Base-by-base conservation (phyloP, 2,329 filamentous ascomycete species). In the Beauveria sp. region DNA sequence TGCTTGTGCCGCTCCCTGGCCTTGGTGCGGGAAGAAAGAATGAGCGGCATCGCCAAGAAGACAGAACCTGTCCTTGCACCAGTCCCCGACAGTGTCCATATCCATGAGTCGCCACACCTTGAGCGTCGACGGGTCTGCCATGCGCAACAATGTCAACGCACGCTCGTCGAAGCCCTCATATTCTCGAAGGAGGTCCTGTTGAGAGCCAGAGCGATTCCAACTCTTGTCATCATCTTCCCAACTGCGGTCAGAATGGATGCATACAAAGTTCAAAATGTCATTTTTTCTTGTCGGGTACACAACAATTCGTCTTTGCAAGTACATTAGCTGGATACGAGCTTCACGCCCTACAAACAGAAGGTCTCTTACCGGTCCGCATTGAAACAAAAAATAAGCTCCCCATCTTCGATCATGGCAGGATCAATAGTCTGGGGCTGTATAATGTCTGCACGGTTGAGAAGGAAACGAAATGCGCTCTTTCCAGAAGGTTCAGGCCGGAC, bases 1-100 rank as follows among this genome's bases (percentile, higher is more conserved):
- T 0, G 88, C 87, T 62, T 83, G 85, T 9, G 80, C 87, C 2
- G 86, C 87, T 14, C 68, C 68, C 50, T 69, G 68, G 8, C 67
- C 68, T 38, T 68, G 68, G 3, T 69, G 67, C 5, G 86, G 87
- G 0, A 86, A 74, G 67, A 89, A 88, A 0, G 87, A 86, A 69
- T 90, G 87, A 0, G 85, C 87, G 0, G 87, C 85, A 68, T 90
- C 87, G 0, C 88, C 87, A 0, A 90, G 70, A 0, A 89, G 70
- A 1, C 79, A 84, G 20, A 88, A 69, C 5, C 75, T 78, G 0
- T 72, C 81, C 2, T 81, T 78, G 0, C 77, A 74, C 81, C 85
- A 90, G 0, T 72, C 76, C 0, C 80, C 77, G 18, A 89, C 70
- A 1, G 77, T 72, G 4, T 83, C 79, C 82, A 88, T 87, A 65